phyloP scores from a whole-genome alignment of 495 filamentous ascomycete species.

The Cetradonia linearis region DNA sequence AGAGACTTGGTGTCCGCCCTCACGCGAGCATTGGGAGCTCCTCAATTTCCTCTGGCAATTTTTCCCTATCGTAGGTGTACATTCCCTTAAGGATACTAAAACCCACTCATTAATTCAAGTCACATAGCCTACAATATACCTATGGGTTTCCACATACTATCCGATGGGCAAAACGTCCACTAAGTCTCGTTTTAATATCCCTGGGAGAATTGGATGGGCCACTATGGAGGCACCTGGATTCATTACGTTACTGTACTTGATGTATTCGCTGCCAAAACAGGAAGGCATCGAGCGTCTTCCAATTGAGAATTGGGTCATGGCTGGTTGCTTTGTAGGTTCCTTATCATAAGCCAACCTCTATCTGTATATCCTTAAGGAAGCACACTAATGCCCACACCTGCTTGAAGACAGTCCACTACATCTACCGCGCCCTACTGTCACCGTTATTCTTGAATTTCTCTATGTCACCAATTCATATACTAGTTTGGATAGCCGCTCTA shows the following conservation, averaged over 20 bases:
- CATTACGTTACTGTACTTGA: conserved; percentile 63
- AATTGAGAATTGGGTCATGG: conserved; percentile 59
- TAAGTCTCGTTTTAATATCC: conserved; percentile 63
- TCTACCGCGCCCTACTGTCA: conserved; percentile 74
- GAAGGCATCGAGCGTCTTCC: conserved; percentile 45
- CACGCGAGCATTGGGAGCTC: conserved; percentile 41
- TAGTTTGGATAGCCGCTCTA: conserved; percentile 50
- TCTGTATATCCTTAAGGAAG: neutral
- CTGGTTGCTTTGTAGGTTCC: conserved; percentile 45
- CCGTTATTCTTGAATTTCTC: conserved; percentile 71
- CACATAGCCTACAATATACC: conserved; percentile 43
- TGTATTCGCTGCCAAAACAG: conserved; percentile 51
- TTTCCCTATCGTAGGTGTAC: conserved; percentile 35
- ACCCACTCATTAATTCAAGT: conserved; percentile 12
- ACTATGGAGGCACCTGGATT: conserved; percentile 78
- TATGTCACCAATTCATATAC: conserved; percentile 76
- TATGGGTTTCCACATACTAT: conserved; percentile 58
- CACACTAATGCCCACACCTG: conserved; percentile 21
- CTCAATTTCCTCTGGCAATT: conserved; percentile 34
- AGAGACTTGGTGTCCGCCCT: conserved; percentile 36
- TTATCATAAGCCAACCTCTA: neutral
- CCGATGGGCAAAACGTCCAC: conserved; percentile 79
- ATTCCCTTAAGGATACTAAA: neutral
- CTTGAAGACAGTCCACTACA: conserved; percentile 60
- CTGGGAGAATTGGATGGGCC: conserved; percentile 79